Base-by-base conservation (phyloP, 805 yeast genomes). In the Candida ortonii region DNA sequence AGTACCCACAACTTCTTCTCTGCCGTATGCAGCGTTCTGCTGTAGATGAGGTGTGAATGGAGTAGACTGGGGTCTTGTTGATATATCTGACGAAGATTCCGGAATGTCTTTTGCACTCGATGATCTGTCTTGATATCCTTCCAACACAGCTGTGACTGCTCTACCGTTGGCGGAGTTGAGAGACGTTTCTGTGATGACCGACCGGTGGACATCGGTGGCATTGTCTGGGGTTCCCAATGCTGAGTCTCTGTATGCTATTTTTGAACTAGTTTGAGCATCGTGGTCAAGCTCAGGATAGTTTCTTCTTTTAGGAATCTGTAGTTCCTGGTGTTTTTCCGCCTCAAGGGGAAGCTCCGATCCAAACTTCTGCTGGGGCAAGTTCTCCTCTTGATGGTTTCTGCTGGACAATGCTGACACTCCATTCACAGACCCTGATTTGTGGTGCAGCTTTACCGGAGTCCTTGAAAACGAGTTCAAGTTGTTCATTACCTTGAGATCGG, bases 401-500 rank as follows among this genome's bases (percentile, higher is more conserved):
- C n/a, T n/a, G n/a, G n/a, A n/a, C n/a, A n/a, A n/a, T n/a, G n/a
- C n/a, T n/a, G n/a, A n/a, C n/a, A n/a, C n/a, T n/a, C n/a, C n/a
- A n/a, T n/a, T n/a, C n/a, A n/a, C n/a, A n/a, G n/a, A n/a, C n/a
- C n/a, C n/a, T n/a, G n/a, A n/a, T 19, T 41, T 41, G 32, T 33
- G 45, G 26, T 41, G 45, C 26, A 40, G 30, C n/a, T 28, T 34
- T 14, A 33, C 31, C 28, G 30, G 33, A 22, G 26, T 22, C 28
- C 16, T 14, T 6, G 25, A 16, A 11, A 41, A 44, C 13, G 46
- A 36, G 25, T 33, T 34, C 15, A 39, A 21, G 15, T 28, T 30
- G 15, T 39, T 34, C 44, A 43, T 39, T 25, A 40, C 34, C 30
- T 41, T 46, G 24, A 37, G 33, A 16, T 43, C 46, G 2, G 47